Conservation (phyloP, 768 basidiomycete species). For the Holtermanniella nyarrowii region DNA sequence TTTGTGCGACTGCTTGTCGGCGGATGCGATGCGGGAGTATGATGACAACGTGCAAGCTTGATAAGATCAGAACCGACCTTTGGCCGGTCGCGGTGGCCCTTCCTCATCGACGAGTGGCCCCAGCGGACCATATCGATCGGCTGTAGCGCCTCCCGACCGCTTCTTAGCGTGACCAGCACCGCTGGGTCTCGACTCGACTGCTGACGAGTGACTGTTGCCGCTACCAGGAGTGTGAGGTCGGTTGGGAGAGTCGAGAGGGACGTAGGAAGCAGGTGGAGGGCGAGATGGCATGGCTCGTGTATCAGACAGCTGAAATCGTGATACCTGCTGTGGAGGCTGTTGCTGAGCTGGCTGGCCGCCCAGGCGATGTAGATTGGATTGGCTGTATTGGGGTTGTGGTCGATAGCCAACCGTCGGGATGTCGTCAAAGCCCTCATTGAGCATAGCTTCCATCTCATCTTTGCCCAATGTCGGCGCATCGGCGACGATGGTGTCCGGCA, state of each 20-base stretch:
- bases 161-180: conserved; percentile 39
- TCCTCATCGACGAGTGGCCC: conserved; percentile 32
- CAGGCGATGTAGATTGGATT: conserved; percentile 15
- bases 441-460: conserved; percentile 80
- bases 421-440: conserved; percentile 82
- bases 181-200: conserved; percentile 20
- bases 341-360: conserved; percentile 8
- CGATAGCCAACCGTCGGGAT: conserved; percentile 35
- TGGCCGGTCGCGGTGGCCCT: background rate
- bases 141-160: conserved; percentile 28
- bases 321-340: conserved; percentile 2
- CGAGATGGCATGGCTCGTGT: background rate
- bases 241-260: background rate
- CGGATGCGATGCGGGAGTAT: no score
- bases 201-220: conserved; percentile 18
- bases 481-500: conserved; percentile 31
- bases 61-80: background rate
- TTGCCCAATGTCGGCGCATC: conserved; percentile 51
- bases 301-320: background rate
- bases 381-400: conserved; percentile 2
- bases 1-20: no score
- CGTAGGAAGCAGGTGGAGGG: conserved; percentile 7
- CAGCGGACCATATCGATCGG: conserved; percentile 27
- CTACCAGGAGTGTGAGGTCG: conserved; percentile 12
- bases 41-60: background rate